A percentile compares a stretch with the other conserved stretches of the same genome.
Evolutionary conservation across 768 basidiomycete genomes (phyloP).

Genomic region (Suillus alpinus): DNA sequence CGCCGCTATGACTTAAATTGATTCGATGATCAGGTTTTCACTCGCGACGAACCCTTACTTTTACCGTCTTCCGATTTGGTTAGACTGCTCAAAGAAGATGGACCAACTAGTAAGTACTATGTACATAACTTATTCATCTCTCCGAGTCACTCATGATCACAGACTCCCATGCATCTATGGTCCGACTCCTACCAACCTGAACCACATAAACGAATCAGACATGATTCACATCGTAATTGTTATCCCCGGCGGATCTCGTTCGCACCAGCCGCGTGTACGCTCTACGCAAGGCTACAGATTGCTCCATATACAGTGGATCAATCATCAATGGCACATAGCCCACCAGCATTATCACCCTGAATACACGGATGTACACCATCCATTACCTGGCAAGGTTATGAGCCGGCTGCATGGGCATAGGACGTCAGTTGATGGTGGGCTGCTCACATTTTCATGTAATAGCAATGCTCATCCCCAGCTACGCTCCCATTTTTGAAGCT

Average conservation of each 20-base stretch:
- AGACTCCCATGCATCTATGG: background rate
- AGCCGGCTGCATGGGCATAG: background rate
- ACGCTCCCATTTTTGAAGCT: background rate
- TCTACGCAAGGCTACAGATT: background rate
- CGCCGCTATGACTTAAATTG: background rate
- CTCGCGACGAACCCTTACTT: background rate
- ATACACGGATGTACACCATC: background rate
- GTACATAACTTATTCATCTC: background rate
- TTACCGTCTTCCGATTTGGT: background rate
- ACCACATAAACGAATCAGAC: background rate
- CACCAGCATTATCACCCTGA: background rate
- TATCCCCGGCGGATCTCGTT: background rate
- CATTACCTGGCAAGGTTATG: background rate
- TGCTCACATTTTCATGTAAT: background rate
- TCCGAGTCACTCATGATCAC: background rate
- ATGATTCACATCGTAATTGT: background rate
- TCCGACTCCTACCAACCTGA: background rate
- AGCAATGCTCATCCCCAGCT: background rate
- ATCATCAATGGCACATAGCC: background rate
- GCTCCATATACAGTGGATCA: background rate
- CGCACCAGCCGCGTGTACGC: background rate
- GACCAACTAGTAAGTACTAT: background rate
- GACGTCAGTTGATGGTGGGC: background rate
- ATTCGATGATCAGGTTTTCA: background rate
- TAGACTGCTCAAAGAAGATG: background rate